Conservation (phyloP, 176 grass and related monocot genomes). For the Saccharum spontaneum region DNA sequence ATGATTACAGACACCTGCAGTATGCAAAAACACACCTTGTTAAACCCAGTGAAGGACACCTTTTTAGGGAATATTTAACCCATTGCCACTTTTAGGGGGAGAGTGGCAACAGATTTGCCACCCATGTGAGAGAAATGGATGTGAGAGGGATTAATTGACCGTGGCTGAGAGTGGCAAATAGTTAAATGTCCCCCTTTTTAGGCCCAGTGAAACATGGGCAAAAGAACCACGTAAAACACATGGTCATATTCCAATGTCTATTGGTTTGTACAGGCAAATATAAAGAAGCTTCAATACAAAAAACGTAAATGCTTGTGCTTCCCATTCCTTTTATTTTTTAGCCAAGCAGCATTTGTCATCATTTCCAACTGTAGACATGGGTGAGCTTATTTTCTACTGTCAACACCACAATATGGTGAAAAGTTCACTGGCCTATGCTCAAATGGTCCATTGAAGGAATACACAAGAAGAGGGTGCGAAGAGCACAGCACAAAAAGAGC, state of each 20-base stretch:
- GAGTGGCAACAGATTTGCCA: too few relatives aligned
- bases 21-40: neutral
- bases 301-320: neutral
- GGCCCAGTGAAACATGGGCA: neutral
- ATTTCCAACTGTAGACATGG: neutral
- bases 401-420: neutral
- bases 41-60: conserved; percentile 3
- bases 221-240: neutral
- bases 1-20: conserved; percentile 97
- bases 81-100: too few relatives aligned
- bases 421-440: neutral
- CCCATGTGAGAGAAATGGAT: too few relatives aligned
- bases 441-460: neutral
- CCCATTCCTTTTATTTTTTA: neutral
- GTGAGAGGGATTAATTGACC: too few relatives aligned
- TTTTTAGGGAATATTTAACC: too few relatives aligned
- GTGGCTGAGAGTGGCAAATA: too few relatives aligned
- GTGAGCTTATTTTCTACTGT: neutral
- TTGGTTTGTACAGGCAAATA: neutral
- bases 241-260: neutral
- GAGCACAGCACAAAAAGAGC: neutral
- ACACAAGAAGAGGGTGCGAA: neutral
- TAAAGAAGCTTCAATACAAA: neutral
- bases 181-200: too few relatives aligned
- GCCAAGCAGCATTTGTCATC: neutral